Percentiles rank a stretch among this genome's conserved stretches.
These are phyloP conservation scores for Aspergillus persii DNA, from an alignment of 2,329 filamentous ascomycete genomes.

Conservation along the genomic window DNA sequence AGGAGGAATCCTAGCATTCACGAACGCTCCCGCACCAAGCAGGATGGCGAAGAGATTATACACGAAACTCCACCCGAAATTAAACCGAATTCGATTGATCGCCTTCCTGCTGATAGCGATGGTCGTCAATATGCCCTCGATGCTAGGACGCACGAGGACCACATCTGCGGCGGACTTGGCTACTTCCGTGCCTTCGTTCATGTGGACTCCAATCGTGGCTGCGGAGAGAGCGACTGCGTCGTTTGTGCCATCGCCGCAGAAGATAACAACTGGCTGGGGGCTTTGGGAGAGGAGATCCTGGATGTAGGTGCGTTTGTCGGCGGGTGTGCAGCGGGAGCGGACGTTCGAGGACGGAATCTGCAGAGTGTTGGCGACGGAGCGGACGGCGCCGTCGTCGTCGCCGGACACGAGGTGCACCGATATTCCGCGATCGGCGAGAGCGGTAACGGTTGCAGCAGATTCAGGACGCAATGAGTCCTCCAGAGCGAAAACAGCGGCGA, in stretches of 20 bases:
- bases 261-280: constrained; percentile 54
- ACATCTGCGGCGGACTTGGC: constrained; percentile 67
- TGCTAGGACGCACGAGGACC: constrained; percentile 59
- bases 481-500: constrained; percentile 53
- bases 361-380: constrained; percentile 46
- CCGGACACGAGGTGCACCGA: constrained; percentile 57
- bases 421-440: constrained; percentile 51
- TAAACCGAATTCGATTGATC: constrained; percentile 58
- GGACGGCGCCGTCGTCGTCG: constrained; percentile 52
- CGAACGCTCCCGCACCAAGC: constrained; percentile 65
- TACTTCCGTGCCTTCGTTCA: constrained; percentile 63
- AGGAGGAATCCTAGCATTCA: constrained; percentile 58
- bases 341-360: constrained; percentile 41
- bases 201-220: constrained; percentile 69
- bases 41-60: constrained; percentile 71
- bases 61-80: constrained; percentile 67
- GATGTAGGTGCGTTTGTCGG: constrained; percentile 56
- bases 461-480: constrained; percentile 49
- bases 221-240: constrained; percentile 71
- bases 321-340: constrained; percentile 49
- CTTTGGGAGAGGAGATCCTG: constrained; percentile 27
- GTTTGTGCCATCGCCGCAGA: constrained; percentile 77
- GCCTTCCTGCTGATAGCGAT: constrained; percentile 53
- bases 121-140: constrained; percentile 57
- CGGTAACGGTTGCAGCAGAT: constrained; percentile 51